Evolutionary conservation across 805 yeast genomes (phyloP).

Genomic region (Yamadazyma takamatsuzukensis): DNA sequence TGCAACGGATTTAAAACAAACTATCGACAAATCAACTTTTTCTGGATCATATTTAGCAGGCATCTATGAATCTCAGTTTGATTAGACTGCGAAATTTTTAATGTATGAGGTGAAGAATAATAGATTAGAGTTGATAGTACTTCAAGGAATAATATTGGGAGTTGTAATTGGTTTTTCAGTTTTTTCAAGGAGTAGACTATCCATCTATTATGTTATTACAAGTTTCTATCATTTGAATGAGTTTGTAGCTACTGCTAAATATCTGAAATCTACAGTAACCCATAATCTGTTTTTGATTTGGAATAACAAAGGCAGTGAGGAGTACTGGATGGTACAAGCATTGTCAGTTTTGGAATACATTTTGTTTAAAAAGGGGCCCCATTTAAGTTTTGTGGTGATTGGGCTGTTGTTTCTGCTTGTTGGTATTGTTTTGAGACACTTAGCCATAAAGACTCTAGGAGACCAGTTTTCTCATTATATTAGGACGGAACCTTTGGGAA

Average conservation of each 20-base stretch:
- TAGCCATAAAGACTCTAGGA: slow-evolving; percentile 33
- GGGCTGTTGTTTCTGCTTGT: slow-evolving; percentile 16
- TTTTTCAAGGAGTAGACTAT: slow-evolving; percentile 1
- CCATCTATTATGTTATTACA: not conserved
- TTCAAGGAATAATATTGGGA: slow-evolving; percentile 18
- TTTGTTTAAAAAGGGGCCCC: slow-evolving; percentile 4
- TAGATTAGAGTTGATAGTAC: slow-evolving; percentile 6
- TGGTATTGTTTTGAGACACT: slow-evolving; percentile 25
- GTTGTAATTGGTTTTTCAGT: slow-evolving; percentile 9
- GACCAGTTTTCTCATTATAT: slow-evolving; percentile 33
- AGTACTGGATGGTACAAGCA: slow-evolving; percentile 27
- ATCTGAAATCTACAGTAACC: slow-evolving; percentile 22
- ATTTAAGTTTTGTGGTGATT: slow-evolving; percentile 1
- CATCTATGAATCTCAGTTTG: not conserved
- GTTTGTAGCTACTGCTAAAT: slow-evolving; percentile 22
- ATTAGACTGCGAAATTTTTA: not conserved
- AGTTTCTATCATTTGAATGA: slow-evolving; percentile 18
- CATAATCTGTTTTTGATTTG: slow-evolving; percentile 30
- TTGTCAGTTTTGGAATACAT: slow-evolving; percentile 20
- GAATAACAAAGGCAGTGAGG: slow-evolving; percentile 31
- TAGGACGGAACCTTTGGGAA: slow-evolving; percentile 16
- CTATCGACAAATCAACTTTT: slow-evolving; percentile 26
- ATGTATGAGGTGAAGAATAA: slow-evolving; percentile 1
- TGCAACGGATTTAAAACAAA: slow-evolving; percentile 28
- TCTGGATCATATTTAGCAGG: slow-evolving; percentile 17